Evolutionary conservation across 192 early-diverging fungal genomes (phyloP).

Genomic region (Gaertneriomyces semiglobifer): DNA sequence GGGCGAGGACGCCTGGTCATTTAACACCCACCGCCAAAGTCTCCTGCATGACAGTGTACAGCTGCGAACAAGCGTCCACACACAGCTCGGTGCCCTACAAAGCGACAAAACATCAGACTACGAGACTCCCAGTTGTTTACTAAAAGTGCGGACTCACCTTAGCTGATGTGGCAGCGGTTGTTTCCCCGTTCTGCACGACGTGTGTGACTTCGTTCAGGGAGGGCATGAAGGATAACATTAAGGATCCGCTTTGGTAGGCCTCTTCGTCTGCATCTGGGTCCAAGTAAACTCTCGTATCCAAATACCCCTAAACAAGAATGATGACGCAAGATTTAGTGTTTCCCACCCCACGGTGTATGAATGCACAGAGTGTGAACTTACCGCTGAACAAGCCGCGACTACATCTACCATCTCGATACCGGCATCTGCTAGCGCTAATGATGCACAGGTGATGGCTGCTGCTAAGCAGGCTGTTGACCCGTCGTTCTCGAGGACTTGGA

Average conservation of each 20-base stretch:
- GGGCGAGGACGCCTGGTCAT: too few species aligned
- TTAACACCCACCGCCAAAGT: conserved; percentile 37
- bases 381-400: conserved; percentile 72
- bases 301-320: conserved; percentile 25
- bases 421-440: conserved; percentile 69
- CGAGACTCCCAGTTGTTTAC: neutral
- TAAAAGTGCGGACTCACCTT: conserved; percentile 40
- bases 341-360: neutral
- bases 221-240: conserved; percentile 77
- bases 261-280: conserved; percentile 58
- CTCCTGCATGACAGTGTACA: conserved; percentile 66
- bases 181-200: conserved; percentile 68
- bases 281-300: conserved; percentile 25
- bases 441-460: conserved; percentile 62
- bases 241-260: conserved; percentile 50
- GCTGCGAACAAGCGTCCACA: conserved; percentile 72
- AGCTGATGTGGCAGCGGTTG: conserved; percentile 41
- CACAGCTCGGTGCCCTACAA: conserved; percentile 67
- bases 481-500: conserved; percentile 69
- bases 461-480: conserved; percentile 59
- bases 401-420: conserved; percentile 82
- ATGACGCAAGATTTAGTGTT: neutral
- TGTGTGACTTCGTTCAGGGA: conserved; percentile 76
- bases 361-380: conserved; percentile 23
- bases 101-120: neutral